Evolutionary conservation across 2,329 filamentous ascomycete species (phyloP).

Genomic region (Fusarium foetens): DNA sequence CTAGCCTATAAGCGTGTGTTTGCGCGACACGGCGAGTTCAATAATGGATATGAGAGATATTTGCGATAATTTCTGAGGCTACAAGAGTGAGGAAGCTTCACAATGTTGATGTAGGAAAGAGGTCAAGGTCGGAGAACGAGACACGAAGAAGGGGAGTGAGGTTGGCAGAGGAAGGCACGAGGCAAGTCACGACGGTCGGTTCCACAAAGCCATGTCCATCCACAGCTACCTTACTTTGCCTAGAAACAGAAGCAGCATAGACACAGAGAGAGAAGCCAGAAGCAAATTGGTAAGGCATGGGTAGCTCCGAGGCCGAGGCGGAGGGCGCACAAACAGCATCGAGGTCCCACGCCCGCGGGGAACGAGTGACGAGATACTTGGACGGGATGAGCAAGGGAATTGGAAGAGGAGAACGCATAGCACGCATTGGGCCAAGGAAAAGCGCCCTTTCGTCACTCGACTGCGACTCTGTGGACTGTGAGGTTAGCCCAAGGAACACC

Average conservation of each 20-base stretch:
- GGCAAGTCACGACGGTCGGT: slow-evolving; percentile 48
- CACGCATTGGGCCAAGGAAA: slow-evolving; percentile 41
- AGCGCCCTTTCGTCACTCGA: slow-evolving; percentile 35
- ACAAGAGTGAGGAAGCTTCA: slow-evolving; percentile 17
- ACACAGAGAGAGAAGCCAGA: slow-evolving; percentile 11
- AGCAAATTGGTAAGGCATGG: slow-evolving; percentile 27
- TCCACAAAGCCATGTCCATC: slow-evolving; percentile 39
- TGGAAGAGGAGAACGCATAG: slow-evolving; percentile 1
- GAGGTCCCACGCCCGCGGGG: slow-evolving; percentile 40
- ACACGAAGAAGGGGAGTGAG: slow-evolving; percentile 38
- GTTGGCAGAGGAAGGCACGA: slow-evolving; percentile 42
- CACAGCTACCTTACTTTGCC: background rate
- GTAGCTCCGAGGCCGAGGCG: slow-evolving; percentile 40
- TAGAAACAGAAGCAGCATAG: slow-evolving; percentile 11
- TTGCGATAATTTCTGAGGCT: slow-evolving; percentile 19
- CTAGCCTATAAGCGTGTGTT: slow-evolving; percentile 28
- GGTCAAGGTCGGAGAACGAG: slow-evolving; percentile 36
- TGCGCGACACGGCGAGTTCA: slow-evolving; percentile 14
- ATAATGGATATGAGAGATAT: slow-evolving; percentile 7
- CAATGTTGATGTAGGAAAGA: slow-evolving; percentile 31
- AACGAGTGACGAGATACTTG: slow-evolving; percentile 41
- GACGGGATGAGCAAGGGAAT: slow-evolving; percentile 15
- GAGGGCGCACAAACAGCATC: slow-evolving; percentile 32
- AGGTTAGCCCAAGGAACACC: slow-evolving; percentile 25
- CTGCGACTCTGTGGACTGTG: slow-evolving; percentile 37